Evolutionary conservation across 345 rosid species (phyloP).

Genomic region (Citrus australasica): DNA sequence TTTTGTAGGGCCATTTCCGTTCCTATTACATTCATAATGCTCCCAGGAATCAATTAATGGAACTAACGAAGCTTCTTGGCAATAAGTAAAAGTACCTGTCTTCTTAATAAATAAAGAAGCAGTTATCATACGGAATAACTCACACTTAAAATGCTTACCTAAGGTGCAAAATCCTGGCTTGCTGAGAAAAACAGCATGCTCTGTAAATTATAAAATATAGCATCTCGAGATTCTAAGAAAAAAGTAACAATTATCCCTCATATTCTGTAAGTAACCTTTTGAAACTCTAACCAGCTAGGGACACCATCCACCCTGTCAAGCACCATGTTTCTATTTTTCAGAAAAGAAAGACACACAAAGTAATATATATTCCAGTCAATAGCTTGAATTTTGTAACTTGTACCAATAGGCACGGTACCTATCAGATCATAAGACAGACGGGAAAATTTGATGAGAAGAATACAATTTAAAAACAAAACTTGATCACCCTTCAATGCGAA

Average conservation of each 20-base stretch:
- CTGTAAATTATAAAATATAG: not conserved
- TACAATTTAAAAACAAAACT: conserved; percentile 1
- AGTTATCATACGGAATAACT: no score
- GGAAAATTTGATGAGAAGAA: not conserved
- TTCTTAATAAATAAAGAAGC: not conserved
- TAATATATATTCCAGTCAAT: no score
- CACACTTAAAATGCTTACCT: not conserved
- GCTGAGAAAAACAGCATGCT: not conserved
- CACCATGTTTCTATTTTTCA: not conserved
- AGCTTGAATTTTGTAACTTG: not conserved
- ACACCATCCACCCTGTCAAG: not conserved
- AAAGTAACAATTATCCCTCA: not conserved
- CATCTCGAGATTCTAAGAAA: not conserved
- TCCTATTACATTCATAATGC: not conserved
- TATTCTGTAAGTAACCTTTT: not conserved
- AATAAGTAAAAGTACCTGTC: not conserved
- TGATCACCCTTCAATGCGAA: not conserved
- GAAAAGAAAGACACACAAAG: not conserved
- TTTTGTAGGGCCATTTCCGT: conserved; percentile 10
- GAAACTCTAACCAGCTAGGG: not conserved
- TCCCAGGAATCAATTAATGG: not conserved
- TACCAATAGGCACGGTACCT: not conserved
- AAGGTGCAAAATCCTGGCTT: not conserved
- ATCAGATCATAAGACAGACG: not conserved
- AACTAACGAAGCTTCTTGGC: not conserved